Percentiles rank a stretch among this genome's conserved stretches.
Conservation (phyloP, 2,329 filamentous ascomycete genomes). For the Botrytis aclada region DNA sequence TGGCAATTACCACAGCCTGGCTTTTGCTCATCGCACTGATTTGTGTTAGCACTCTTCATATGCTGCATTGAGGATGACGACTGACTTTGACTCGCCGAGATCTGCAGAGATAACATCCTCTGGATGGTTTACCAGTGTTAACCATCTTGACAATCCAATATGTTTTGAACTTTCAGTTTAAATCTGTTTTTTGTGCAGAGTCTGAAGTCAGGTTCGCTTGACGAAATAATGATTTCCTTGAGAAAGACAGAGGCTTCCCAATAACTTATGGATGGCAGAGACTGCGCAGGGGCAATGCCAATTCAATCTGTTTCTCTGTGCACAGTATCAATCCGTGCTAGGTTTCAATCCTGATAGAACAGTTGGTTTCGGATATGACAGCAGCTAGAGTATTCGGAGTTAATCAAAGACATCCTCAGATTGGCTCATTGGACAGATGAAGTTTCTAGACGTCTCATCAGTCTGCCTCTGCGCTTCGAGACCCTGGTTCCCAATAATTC, state of each 20-base stretch:
- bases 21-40: conserved; percentile 23
- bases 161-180: background rate
- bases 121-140: conserved; percentile 20
- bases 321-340: conserved; percentile 1
- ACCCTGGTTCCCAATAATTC: background rate
- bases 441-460: background rate
- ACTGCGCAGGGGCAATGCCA: background rate
- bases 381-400: background rate
- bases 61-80: background rate
- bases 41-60: background rate
- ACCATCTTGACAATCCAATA: conserved; percentile 4
- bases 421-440: background rate
- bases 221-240: background rate
- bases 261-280: background rate
- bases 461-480: background rate
- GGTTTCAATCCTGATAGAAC: conserved; percentile 7
- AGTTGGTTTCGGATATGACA: background rate
- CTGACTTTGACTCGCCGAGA: conserved; percentile 25
- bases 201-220: background rate
- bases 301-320: background rate
- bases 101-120: conserved; percentile 24
- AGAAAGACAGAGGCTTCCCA: background rate
- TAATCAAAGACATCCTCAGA: background rate
- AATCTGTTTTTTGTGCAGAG: background rate
- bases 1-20: conserved; percentile 28